Base-by-base conservation (phyloP, 2,329 filamentous ascomycete genomes). In the Trichoderma sp. region DNA sequence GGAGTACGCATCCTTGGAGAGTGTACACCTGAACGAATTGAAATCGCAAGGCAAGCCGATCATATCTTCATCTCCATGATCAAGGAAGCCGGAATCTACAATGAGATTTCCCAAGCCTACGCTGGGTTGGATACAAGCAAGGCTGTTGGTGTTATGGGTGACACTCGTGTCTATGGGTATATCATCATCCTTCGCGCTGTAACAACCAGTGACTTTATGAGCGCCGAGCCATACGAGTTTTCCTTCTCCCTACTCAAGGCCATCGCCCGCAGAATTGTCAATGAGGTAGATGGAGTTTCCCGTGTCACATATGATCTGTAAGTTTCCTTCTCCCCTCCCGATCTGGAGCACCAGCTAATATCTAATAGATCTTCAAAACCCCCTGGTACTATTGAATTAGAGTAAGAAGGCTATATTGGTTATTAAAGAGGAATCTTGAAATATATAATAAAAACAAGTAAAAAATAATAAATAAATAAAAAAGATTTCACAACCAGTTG, bases 11-110 rank as follows among this genome's bases (percentile, higher is more conserved):
- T 49, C 21, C 43, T 21, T 21, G 94, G 96, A 74, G 90, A 97
- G 16, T 97, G 92, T 43, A 43, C 37, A 1, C 86, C 85, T 2
- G 91, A 94, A 77, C 88, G 91, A 52, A 91, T 97, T 16, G 88
- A 88, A 68, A 96, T 97, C 72, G 92, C 89, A 2, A 83, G 92
- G n/a, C 83, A 91, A 77, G 92, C 92, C 1, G 92, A 94, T 75
- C 77, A 88, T 75, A 94, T 95, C 76, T 94, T 92, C 81, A 93
- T 94, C 74, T 85, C 73, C 85, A 86, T 82, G 85, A 94, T 94
- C 81, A 85, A 83, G 75, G 86, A 87, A 68, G 90, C 90, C 0
- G 92, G 91, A 11, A 79, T 94, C 31, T 95, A 95, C 78, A 8
- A 71, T 73, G 6, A 70, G 57, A 31, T n/a, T 57, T 53, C 43